Base-by-base conservation (phyloP, 768 basidiomycete species). In the Rhizopogon salebrosus region DNA sequence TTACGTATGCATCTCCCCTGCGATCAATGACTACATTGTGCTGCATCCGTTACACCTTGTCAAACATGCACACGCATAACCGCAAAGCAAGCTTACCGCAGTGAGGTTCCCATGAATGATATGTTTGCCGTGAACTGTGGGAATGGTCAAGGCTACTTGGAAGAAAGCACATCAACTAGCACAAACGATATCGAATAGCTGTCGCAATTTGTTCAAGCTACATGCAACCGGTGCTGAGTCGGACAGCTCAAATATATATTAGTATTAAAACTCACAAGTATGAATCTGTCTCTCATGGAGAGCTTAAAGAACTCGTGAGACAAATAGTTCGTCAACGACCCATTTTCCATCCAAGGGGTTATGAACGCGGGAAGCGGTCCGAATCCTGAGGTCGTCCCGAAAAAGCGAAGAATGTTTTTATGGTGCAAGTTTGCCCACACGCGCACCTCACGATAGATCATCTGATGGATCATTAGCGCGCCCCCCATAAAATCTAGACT, bases 331-430 rank as follows among this genome's bases (percentile, higher is more conserved):
- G 53, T 62, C 36, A 67, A 49, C 1, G 50, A 56, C 2, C 65
- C 66, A 46, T 60, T 58, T n/a, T 65, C 62, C 40, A 58, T 49
- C 64, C 64, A 65, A 1, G 64, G 64, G 24, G 56, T 61, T 31
- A 65, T 57, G 49, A 65, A 56, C 8, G 64, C 56, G 18, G 49
- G 51, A 23, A 63, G 55, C 3, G 50, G 56, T 11, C 64, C 64
- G 53, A 64, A 65, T 20, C 53, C 57, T 6, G 49, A 38, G 11
- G 49, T 56, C 18, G 57, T 51, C 22, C 64, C 64, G 48, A 55
- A 55, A 11, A 65, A 43, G 5, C 48, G 60, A n/a, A 64, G 41
- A 4, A 65, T 35, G 29, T 60, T 49, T 10, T 52, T 39, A 52
- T 65, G 64, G 26, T 29, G 38, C 35, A 54, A 41, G 8, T 3